These are phyloP conservation scores for Zygosaccharomyces pseudorouxii DNA, from an alignment of 805 yeast species.

Conservation along the genomic window DNA sequence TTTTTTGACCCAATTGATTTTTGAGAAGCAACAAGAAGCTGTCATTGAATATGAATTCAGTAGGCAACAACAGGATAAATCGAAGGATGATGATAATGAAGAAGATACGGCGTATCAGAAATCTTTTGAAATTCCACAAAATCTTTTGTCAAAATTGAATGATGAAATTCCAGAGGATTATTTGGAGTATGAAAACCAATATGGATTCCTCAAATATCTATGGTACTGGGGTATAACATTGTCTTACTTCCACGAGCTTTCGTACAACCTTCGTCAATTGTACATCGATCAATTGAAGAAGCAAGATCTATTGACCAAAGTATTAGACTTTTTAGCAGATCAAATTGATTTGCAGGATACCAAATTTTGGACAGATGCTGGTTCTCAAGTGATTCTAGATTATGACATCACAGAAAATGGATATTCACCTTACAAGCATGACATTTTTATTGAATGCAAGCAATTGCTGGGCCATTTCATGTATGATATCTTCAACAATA, in stretches of 20 bases:
- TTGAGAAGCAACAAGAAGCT: constrained; percentile 49
- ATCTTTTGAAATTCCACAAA: constrained; percentile 29
- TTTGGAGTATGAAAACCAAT: constrained; percentile 38
- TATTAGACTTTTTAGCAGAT: constrained; percentile 53
- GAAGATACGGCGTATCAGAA: constrained; percentile 10
- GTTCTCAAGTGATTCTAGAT: constrained; percentile 21
- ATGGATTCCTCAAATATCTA: constrained; percentile 41
- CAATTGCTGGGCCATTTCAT: constrained; percentile 26
- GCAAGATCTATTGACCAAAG: constrained; percentile 41
- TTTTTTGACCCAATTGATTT: constrained; percentile 40
- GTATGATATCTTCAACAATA: constrained; percentile 27
- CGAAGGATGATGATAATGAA: constrained; percentile 17
- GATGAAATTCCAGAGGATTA: constrained; percentile 35
- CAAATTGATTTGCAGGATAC: constrained; percentile 42
- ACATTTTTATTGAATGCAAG: constrained; percentile 28
- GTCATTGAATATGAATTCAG: constrained; percentile 59
- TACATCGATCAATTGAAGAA: constrained; percentile 57
- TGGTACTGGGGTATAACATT: constrained; percentile 69
- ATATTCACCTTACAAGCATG: constrained; percentile 26
- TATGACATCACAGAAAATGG: constrained; percentile 18
- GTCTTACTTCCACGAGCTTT: constrained; percentile 56
- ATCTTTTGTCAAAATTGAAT: constrained; percentile 37
- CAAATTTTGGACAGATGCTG: constrained; percentile 25
- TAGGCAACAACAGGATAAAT: constrained; percentile 35
- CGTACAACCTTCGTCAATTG: constrained; percentile 56